Conservation (phyloP, 1,139 yeast species). For the Yamadazyma mexicana region DNA sequence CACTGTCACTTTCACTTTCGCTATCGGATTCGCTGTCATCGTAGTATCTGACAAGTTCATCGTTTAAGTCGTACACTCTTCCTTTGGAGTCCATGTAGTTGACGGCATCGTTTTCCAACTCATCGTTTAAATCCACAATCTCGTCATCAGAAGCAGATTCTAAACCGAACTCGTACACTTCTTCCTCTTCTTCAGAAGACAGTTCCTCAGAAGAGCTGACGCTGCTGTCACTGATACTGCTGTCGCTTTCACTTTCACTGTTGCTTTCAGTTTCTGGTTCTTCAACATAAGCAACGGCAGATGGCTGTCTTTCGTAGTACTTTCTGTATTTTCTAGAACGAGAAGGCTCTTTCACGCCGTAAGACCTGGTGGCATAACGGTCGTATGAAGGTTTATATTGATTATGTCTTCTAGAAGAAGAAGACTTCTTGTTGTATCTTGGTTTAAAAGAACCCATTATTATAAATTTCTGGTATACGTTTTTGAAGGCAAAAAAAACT, state of each 20-base stretch:
- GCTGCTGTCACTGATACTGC: neutral
- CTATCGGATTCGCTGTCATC: slow-evolving; percentile 20
- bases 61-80: slow-evolving; percentile 38
- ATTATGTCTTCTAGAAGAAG: slow-evolving; percentile 12
- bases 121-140: slow-evolving; percentile 37
- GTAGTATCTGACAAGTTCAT: slow-evolving; percentile 40
- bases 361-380: slow-evolving; percentile 3
- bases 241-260: slow-evolving; percentile 1
- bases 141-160: slow-evolving; percentile 16
- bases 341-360: slow-evolving; percentile 21
- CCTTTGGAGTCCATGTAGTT: slow-evolving; percentile 39
- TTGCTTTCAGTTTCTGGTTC: slow-evolving; percentile 27
- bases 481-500: neutral
- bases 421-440: slow-evolving; percentile 15
- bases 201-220: slow-evolving; percentile 4
- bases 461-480: no score
- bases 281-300: slow-evolving; percentile 38
- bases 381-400: slow-evolving; percentile 1
- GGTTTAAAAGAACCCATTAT: slow-evolving; percentile 10
- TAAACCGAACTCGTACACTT: slow-evolving; percentile 18
- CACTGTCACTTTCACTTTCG: slow-evolving; percentile 17
- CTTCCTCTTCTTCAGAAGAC: slow-evolving; percentile 14
- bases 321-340: slow-evolving; percentile 27
- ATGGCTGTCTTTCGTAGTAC: slow-evolving; percentile 36
- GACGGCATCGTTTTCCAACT: slow-evolving; percentile 35